These are phyloP conservation scores for Komagataella populi DNA, from an alignment of 805 yeast genomes.

Conservation along the genomic window DNA sequence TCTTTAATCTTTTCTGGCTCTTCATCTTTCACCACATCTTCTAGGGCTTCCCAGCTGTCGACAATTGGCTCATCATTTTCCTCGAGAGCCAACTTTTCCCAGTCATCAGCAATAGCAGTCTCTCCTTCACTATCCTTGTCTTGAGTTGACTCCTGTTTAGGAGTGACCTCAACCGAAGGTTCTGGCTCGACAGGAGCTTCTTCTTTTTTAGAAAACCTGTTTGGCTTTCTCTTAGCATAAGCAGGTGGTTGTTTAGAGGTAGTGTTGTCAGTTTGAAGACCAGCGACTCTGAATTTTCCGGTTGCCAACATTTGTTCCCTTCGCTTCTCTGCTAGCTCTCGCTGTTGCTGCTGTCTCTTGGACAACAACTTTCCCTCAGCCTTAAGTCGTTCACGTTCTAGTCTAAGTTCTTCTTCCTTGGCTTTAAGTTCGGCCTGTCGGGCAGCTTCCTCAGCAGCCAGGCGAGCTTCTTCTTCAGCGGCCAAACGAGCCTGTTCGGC, in stretches of 20 bases:
- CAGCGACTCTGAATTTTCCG: slow-evolving; percentile 64
- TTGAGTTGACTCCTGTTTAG: slow-evolving; percentile 6
- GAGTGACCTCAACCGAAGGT: slow-evolving; percentile 13
- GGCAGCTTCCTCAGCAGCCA: slow-evolving; percentile 51
- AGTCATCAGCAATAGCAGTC: slow-evolving; percentile 63
- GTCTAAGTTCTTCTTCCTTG: slow-evolving; percentile 80
- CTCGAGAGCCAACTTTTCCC: slow-evolving; percentile 63
- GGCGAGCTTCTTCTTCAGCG: slow-evolving; percentile 34
- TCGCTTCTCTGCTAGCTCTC: slow-evolving; percentile 75
- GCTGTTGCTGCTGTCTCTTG: slow-evolving; percentile 91
- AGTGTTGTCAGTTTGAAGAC: slow-evolving; percentile 30
- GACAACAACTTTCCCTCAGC: slow-evolving; percentile 93
- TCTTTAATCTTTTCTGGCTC: slow-evolving; percentile 16
- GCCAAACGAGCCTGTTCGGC: slow-evolving; percentile 49
- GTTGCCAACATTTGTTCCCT: slow-evolving; percentile 71
- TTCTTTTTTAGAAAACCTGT: slow-evolving; percentile 16
- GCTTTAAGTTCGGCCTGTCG: slow-evolving; percentile 44
- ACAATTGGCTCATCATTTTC: slow-evolving; percentile 40
- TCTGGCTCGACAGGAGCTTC: slow-evolving; percentile 18
- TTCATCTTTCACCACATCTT: slow-evolving; percentile 17
- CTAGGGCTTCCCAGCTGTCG: slow-evolving; percentile 38
- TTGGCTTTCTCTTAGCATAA: slow-evolving; percentile 55
- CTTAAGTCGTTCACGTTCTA: slow-evolving; percentile 80
- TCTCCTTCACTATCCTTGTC: slow-evolving; percentile 22
- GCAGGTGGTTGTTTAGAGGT: slow-evolving; percentile 53